Evolutionary conservation across 768 basidiomycete genomes (phyloP).

Genomic region (Hemileccinum impolitum): DNA sequence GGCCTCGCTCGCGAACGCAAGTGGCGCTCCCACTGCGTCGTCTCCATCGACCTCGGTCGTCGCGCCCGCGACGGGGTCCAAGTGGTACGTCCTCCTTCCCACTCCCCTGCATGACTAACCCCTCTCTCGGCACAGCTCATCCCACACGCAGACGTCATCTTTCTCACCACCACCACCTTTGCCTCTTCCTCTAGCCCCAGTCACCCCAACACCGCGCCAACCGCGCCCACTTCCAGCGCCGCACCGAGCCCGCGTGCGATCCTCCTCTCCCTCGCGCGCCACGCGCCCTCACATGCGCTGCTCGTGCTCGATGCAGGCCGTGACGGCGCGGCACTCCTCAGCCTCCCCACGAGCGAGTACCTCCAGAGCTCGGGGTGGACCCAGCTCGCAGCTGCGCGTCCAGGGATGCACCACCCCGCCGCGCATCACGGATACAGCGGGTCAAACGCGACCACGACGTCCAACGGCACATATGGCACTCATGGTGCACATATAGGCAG

Average conservation of each 20-base stretch:
- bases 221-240: too few relatives aligned
- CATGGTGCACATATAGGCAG: neutral
- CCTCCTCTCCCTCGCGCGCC: constrained; percentile 65
- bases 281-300: constrained; percentile 69
- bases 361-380: constrained; percentile 83
- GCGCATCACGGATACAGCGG: constrained; percentile 14
- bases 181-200: constrained; percentile 1
- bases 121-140: constrained; percentile 57
- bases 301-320: constrained; percentile 81
- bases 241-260: constrained; percentile 68
- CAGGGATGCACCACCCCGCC: too few relatives aligned
- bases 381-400: too few relatives aligned
- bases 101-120: neutral
- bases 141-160: constrained; percentile 80
- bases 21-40: constrained; percentile 79
- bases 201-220: too few relatives aligned
- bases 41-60: constrained; percentile 76
- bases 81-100: constrained; percentile 49
- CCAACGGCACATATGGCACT: constrained; percentile 10
- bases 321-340: constrained; percentile 77
- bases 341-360: constrained; percentile 80
- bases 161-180: constrained; percentile 42
- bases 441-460: constrained; percentile 15
- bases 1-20: constrained; percentile 79
- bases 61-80: constrained; percentile 74